These are phyloP conservation scores for Rhizopogon vulgaris DNA, from an alignment of 768 basidiomycete genomes.

Conservation along the genomic window DNA sequence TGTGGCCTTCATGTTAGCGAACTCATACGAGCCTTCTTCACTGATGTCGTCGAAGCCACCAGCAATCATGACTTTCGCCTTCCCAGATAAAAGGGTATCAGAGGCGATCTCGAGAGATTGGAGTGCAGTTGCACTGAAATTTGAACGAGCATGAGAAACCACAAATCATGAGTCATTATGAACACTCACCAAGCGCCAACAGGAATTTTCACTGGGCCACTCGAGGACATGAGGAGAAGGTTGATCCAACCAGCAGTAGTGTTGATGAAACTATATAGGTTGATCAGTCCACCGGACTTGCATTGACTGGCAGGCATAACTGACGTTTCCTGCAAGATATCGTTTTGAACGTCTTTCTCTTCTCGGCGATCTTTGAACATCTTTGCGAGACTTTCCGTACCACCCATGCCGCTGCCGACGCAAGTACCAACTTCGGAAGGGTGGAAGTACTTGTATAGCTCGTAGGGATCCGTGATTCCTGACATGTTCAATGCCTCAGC, in stretches of 20 bases:
- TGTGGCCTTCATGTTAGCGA: constrained; percentile 99
- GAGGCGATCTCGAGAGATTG: constrained; percentile 99
- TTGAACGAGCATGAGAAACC: constrained; percentile 2
- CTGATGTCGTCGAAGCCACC: constrained; percentile 98
- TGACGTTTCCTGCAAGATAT: constrained; percentile 96
- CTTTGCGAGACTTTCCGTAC: constrained; percentile 79
- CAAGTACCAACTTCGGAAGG: constrained; percentile 94
- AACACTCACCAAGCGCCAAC: constrained; percentile 88
- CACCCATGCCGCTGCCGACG: constrained; percentile 97
- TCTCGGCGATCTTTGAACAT: constrained; percentile 99
- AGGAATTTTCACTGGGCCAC: constrained; percentile 97
- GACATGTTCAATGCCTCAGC: constrained; percentile 96
- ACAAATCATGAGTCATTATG: neutral
- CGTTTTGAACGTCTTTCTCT: constrained; percentile 97
- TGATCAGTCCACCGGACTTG: constrained; percentile 1
- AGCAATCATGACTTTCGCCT: constrained; percentile 98
- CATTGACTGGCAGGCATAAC: constrained; percentile 22
- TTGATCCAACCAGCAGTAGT: constrained; percentile 99
- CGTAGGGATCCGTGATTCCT: constrained; percentile 96
- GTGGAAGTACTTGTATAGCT: constrained; percentile 94
- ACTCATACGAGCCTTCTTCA: constrained; percentile 98
- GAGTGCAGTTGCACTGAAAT: constrained; percentile 81
- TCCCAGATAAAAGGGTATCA: constrained; percentile 89
- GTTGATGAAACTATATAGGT: constrained; percentile 81
- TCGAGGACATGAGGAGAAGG: constrained; percentile 87